A percentile compares a stretch with the other conserved stretches of the same genome.
These are phyloP conservation scores for Verticillium longisporum DNA, from an alignment of 2,329 filamentous ascomycete genomes.

Conservation along the genomic window DNA sequence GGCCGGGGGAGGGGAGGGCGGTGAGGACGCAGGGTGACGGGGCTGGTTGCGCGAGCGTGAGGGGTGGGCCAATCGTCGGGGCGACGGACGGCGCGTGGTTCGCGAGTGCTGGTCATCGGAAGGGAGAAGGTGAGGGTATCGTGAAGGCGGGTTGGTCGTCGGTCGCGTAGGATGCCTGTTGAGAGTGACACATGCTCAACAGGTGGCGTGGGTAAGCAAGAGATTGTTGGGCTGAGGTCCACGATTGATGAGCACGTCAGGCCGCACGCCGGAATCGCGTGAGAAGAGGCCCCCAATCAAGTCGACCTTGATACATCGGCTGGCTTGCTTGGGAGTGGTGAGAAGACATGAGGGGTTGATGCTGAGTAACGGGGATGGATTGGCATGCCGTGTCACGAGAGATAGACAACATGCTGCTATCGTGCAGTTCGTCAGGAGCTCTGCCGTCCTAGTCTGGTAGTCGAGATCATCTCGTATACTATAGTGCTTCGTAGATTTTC, in stretches of 20 bases:
- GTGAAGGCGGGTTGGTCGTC: neutral
- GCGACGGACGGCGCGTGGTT: neutral
- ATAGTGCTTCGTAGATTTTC: neutral
- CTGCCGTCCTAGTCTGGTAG: too few relatives aligned
- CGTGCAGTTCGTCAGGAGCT: neutral
- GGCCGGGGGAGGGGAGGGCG: neutral
- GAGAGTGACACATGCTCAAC: neutral
- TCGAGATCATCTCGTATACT: neutral
- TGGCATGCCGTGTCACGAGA: neutral
- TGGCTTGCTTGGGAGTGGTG: neutral
- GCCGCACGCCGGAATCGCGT: neutral
- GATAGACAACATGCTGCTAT: neutral
- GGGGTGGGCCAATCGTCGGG: neutral
- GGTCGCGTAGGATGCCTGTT: neutral
- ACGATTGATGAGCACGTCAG: neutral
- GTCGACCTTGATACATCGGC: neutral
- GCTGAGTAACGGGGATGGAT: neutral
- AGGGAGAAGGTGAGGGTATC: neutral
- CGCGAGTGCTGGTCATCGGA: neutral
- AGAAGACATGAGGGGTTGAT: neutral
- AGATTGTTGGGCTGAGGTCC: neutral
- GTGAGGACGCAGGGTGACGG: neutral
- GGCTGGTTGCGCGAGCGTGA: neutral
- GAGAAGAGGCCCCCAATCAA: neutral
- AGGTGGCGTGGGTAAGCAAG: neutral